These are phyloP conservation scores for Tetraselmis striata DNA, from an alignment of 139 green algal genomes.

Conservation along the genomic window DNA sequence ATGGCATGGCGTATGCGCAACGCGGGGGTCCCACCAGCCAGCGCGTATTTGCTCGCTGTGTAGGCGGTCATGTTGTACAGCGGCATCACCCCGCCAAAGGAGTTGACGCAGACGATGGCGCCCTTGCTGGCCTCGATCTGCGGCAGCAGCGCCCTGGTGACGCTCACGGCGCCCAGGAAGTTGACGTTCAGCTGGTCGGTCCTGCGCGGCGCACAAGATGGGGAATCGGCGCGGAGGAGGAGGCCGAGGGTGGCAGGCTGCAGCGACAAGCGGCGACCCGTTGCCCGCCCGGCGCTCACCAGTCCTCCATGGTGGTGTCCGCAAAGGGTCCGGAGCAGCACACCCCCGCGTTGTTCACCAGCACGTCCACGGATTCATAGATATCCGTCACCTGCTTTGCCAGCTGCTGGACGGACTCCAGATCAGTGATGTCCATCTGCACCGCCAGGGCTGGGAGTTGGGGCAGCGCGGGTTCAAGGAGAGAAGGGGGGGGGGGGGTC, in stretches of 20 bases:
- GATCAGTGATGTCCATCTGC: constrained; percentile 1
- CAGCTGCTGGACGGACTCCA: constrained; percentile 26
- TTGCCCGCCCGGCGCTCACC: too few species aligned
- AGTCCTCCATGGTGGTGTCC: constrained; percentile 20
- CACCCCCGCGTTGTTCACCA: constrained; percentile 35
- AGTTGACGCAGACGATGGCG: constrained; percentile 32
- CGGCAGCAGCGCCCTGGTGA: constrained; percentile 32
- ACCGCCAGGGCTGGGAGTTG: neutral
- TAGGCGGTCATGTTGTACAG: constrained; percentile 38
- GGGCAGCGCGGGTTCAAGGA: too few species aligned
- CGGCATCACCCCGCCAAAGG: constrained; percentile 32
- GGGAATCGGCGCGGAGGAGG: too few species aligned
- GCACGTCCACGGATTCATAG: constrained; percentile 31
- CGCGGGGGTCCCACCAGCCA: too few species aligned
- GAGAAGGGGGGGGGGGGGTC: too few species aligned
- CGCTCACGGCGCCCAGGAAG: constrained; percentile 36
- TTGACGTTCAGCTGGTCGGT: constrained; percentile 31
- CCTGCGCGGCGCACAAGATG: constrained; percentile 10
- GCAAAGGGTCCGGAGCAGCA: constrained; percentile 20
- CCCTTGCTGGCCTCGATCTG: constrained; percentile 21
- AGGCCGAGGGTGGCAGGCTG: too few species aligned
- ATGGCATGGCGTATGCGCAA: too few species aligned
- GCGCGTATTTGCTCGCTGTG: constrained; percentile 30
- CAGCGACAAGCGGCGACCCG: too few species aligned
- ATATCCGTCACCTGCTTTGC: constrained; percentile 22